Evolutionary conservation across 257 asterid species (phyloP).

Genomic region (Nicotiana sylvestris): DNA sequence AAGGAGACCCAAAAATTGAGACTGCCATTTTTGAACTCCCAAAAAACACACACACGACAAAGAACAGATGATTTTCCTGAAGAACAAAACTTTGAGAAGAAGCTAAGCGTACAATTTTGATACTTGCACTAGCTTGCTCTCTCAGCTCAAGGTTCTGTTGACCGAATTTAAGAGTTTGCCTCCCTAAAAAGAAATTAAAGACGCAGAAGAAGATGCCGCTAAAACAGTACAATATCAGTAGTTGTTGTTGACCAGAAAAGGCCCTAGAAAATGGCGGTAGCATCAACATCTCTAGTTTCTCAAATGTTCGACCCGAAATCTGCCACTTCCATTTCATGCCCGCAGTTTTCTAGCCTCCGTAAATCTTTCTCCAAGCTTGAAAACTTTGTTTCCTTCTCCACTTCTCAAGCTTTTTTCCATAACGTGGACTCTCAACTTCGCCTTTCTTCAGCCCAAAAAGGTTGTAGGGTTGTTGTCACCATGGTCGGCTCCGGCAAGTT

Average conservation of each 20-base stretch:
- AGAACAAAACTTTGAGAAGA: too few relatives aligned
- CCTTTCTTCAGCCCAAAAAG: slow-evolving; percentile 38
- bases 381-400: slow-evolving; percentile 28
- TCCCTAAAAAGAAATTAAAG: not conserved
- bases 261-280: slow-evolving; percentile 32
- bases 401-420: slow-evolving; percentile 54
- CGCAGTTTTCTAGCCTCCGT: slow-evolving; percentile 60
- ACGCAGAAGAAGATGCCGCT: not conserved
- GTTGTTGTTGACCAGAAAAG: not conserved
- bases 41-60: too few relatives aligned
- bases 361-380: slow-evolving; percentile 35
- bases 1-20: too few relatives aligned
- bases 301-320: slow-evolving; percentile 21
- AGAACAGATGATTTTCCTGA: too few relatives aligned
- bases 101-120: too few relatives aligned
- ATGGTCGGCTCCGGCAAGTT: slow-evolving; percentile 99
- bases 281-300: slow-evolving; percentile 38
- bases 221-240: not conserved
- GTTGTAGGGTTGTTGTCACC: slow-evolving; percentile 62
- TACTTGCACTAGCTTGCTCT: too few relatives aligned
- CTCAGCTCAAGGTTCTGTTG: too few relatives aligned
- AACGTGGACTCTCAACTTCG: slow-evolving; percentile 57
- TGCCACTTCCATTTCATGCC: slow-evolving; percentile 11
- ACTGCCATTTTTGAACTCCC: too few relatives aligned
- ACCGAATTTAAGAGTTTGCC: too few relatives aligned